A percentile compares a stretch with the other conserved stretches of the same genome.
Conservation (phyloP, 768 basidiomycete species). For the Kwoniella mangroviensis region DNA sequence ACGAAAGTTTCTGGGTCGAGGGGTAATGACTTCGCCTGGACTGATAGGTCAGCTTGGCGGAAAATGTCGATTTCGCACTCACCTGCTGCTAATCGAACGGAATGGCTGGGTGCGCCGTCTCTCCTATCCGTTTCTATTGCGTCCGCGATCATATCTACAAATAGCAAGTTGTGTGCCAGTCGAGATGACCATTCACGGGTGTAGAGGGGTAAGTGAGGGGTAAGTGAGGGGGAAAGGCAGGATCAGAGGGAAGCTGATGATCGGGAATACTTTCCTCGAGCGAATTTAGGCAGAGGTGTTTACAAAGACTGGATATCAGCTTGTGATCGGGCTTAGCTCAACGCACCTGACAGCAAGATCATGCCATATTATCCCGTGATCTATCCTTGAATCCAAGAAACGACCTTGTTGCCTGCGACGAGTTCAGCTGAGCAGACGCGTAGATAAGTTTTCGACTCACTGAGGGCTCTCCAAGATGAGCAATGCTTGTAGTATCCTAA, state of each 20-base stretch:
- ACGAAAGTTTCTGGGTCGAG: constrained; percentile 8
- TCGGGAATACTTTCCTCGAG: background rate
- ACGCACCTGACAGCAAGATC: constrained; percentile 21
- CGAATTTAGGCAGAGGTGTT: constrained; percentile 3
- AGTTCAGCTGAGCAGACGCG: background rate
- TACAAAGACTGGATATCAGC: background rate
- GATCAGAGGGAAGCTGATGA: constrained; percentile 8
- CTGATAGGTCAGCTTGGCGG: background rate
- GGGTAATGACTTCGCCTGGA: background rate
- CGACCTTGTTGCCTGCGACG: constrained; percentile 5
- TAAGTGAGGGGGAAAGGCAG: constrained; percentile 3
- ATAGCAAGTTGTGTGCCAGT: constrained; percentile 2
- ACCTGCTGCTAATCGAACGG: background rate
- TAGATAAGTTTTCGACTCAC: constrained; percentile 3
- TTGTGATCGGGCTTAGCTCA: background rate
- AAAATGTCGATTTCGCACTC: background rate
- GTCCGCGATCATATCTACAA: constrained; percentile 5
- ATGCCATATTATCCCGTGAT: constrained; percentile 10
- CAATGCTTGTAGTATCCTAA: constrained; percentile 16
- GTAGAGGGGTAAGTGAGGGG: background rate
- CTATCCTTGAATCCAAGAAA: background rate
- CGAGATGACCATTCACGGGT: constrained; percentile 13
- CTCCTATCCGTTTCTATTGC: constrained; percentile 17
- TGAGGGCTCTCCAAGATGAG: constrained; percentile 1
- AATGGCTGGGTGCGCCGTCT: background rate